Percentiles rank a stretch among this genome's conserved stretches.
Evolutionary conservation across 2,329 filamentous ascomycete genomes (phyloP).

Genomic region (Aphanoascus verrucosus): DNA sequence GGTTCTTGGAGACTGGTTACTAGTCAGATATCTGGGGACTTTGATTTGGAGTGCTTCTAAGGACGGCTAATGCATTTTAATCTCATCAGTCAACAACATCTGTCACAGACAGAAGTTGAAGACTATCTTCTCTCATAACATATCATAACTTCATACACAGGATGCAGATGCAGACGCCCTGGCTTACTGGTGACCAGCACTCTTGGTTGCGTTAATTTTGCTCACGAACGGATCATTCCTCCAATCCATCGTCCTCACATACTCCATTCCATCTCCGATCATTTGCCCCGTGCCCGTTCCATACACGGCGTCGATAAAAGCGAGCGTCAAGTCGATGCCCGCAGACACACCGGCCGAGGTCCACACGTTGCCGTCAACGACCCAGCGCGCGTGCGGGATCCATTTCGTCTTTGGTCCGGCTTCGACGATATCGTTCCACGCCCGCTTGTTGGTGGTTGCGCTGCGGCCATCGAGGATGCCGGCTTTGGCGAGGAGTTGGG

Average conservation of each 20-base stretch:
- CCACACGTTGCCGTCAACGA: constrained; percentile 56
- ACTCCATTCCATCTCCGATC: constrained; percentile 47
- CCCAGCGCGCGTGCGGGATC: constrained; percentile 53
- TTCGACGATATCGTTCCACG: constrained; percentile 42
- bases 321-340: constrained; percentile 51
- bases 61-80: too few species aligned
- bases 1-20: too few species aligned
- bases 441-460: constrained; percentile 57
- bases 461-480: constrained; percentile 50
- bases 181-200: too few species aligned
- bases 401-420: constrained; percentile 47
- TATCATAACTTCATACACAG: too few species aligned
- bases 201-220: too few species aligned
- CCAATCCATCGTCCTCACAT: constrained; percentile 45
- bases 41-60: too few species aligned
- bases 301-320: constrained; percentile 46
- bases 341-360: constrained; percentile 53
- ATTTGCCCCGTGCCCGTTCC: constrained; percentile 41
- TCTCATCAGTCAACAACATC: too few species aligned
- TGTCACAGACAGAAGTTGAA: too few species aligned
- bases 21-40: too few species aligned
- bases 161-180: too few species aligned
- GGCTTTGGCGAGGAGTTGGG: constrained; percentile 46
- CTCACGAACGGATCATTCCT: constrained; percentile 47
- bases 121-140: too few species aligned